A percentile compares a stretch with the other conserved stretches of the same genome.
These are phyloP conservation scores for Penicillium mononematosum DNA, from an alignment of 495 filamentous ascomycete genomes.

Conservation along the genomic window DNA sequence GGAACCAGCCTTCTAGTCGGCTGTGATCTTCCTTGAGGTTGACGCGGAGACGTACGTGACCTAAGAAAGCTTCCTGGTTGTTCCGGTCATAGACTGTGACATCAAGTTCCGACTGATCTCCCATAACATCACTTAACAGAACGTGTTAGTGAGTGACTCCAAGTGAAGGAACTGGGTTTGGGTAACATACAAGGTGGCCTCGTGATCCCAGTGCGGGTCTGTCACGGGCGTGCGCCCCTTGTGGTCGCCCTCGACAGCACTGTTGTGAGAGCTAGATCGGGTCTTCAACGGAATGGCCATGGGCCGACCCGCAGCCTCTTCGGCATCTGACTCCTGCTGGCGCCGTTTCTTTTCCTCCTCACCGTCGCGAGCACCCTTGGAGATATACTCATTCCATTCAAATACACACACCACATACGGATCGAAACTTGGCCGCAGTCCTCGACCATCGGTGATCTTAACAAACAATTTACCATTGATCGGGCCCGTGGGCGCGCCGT, in stretches of 20 bases:
- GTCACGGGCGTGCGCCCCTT: constrained; percentile 69
- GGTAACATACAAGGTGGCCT: constrained; percentile 82
- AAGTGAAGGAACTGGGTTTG: constrained; percentile 5
- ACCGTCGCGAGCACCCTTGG: constrained; percentile 69
- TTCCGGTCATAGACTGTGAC: constrained; percentile 90
- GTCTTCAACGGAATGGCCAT: constrained; percentile 97
- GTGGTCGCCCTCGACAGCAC: constrained; percentile 67
- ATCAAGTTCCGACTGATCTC: constrained; percentile 86
- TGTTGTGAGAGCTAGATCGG: constrained; percentile 91
- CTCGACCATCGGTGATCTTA: constrained; percentile 79
- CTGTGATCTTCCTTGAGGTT: constrained; percentile 65
- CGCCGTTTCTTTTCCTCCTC: constrained; percentile 50
- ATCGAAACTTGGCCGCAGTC: constrained; percentile 74
- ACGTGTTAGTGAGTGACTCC: constrained; percentile 17
- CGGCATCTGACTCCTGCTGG: constrained; percentile 63
- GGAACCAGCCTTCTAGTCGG: constrained; percentile 80
- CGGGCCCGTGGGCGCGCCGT: constrained; percentile 63
- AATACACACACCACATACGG: constrained; percentile 97
- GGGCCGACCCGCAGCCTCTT: constrained; percentile 58
- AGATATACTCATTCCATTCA: constrained; percentile 94
- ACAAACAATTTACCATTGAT: constrained; percentile 88
- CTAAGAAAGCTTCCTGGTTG: constrained; percentile 84
- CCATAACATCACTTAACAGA: constrained; percentile 80
- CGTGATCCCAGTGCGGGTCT: constrained; percentile 92
- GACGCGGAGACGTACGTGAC: constrained; percentile 78